Percentiles rank a stretch among this genome's conserved stretches.
Conservation (phyloP, 2,329 filamentous ascomycete species). For the Ceratocystis alfenasii region DNA sequence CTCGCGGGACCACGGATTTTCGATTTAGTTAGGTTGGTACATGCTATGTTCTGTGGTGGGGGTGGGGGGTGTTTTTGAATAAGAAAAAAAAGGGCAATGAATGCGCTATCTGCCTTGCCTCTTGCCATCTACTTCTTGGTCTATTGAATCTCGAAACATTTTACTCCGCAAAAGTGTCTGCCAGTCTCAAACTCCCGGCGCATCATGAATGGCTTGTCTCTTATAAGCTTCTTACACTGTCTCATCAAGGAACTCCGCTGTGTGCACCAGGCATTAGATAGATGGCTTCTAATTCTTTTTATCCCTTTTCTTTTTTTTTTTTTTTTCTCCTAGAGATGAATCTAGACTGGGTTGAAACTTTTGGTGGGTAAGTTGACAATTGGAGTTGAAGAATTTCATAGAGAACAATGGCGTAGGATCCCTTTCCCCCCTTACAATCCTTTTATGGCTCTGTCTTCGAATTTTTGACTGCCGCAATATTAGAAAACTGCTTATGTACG, state of each 20-base stretch:
- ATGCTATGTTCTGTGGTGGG: not conserved
- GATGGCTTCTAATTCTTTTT: not conserved
- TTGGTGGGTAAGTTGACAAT: not conserved
- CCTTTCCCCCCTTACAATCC: not conserved
- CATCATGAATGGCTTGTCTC: not conserved
- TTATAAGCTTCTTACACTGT: conserved; percentile 3
- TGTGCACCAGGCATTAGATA: not conserved
- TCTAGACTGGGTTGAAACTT: not conserved
- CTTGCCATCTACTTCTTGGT: not conserved
- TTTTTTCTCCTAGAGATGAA: not conserved
- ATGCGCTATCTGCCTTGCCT: not conserved
- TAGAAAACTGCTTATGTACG: not conserved
- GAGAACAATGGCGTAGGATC: not conserved
- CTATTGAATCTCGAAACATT: not conserved
- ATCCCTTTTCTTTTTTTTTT: not conserved
- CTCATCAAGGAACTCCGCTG: not conserved
- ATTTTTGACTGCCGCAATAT: not conserved
- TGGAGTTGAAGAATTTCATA: not conserved
- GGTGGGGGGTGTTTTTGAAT: not conserved
- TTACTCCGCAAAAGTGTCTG: not conserved
- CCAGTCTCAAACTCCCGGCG: conserved; percentile 4
- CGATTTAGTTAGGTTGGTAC: not conserved
- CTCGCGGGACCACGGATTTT: not conserved
- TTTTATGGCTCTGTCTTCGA: not conserved
- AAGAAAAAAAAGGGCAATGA: too few relatives aligned